Conservation (phyloP, 352 stramenopile genomes). For the Pythium coloratum region DNA sequence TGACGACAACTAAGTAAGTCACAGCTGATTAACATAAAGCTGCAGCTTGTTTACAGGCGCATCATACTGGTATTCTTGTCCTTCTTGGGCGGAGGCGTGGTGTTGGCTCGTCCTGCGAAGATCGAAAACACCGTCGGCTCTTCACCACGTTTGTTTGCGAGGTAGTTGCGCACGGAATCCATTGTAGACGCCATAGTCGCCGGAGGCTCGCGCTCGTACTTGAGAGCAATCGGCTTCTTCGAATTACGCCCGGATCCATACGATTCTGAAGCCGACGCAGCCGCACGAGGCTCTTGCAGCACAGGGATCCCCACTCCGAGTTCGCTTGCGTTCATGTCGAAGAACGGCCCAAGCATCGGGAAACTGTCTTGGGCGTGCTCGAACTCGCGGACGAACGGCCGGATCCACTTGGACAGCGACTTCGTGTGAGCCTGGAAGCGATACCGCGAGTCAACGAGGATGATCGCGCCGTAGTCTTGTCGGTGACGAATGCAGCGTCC, state of each 20-base stretch:
- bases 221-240: slow-evolving; percentile 32
- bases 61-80: slow-evolving; percentile 16
- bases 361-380: slow-evolving; percentile 66
- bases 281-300: background rate
- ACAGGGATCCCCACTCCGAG: slow-evolving; percentile 25
- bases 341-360: slow-evolving; percentile 63
- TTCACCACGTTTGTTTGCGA: slow-evolving; percentile 4
- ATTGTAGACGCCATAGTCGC: background rate
- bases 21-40: background rate
- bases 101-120: slow-evolving; percentile 11
- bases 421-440: slow-evolving; percentile 56
- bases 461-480: slow-evolving; percentile 96
- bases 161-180: background rate
- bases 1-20: background rate
- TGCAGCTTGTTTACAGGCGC: slow-evolving; percentile 7
- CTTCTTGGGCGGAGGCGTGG: slow-evolving; percentile 7
- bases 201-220: slow-evolving; percentile 37
- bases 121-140: slow-evolving; percentile 26
- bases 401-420: slow-evolving; percentile 83
- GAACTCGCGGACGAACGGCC: slow-evolving; percentile 69
- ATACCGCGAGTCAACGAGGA: slow-evolving; percentile 94
- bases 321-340: slow-evolving; percentile 54
- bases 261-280: background rate
- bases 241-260: background rate
- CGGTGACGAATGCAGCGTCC: slow-evolving; percentile 98